phyloP scores from a whole-genome alignment of 2,329 filamentous ascomycete genomes.

The Epichloe festucae region DNA sequence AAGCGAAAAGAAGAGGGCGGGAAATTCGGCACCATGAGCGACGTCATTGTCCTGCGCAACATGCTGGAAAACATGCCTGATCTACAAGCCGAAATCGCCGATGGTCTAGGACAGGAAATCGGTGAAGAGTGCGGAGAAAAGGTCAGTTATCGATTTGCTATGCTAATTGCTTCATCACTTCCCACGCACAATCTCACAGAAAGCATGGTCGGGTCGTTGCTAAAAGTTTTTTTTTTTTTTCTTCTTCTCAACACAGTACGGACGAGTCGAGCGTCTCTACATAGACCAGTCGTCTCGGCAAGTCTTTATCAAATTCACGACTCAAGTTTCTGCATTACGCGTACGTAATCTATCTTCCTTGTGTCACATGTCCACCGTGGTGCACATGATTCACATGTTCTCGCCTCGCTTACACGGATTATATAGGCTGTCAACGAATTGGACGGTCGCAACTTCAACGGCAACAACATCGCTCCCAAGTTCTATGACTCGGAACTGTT shows the following conservation, averaged over 20 bases:
- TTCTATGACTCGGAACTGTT: constrained; percentile 81
- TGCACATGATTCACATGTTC: background rate
- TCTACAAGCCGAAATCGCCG: constrained; percentile 62
- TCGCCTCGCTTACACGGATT: background rate
- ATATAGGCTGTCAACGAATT: constrained; percentile 79
- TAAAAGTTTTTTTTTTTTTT: no score
- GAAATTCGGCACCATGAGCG: constrained; percentile 61
- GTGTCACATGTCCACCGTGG: no score
- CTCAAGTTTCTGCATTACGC: constrained; percentile 68
- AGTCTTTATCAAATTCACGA: constrained; percentile 91
- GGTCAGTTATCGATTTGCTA: constrained; percentile 22
- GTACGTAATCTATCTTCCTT: constrained; percentile 36
- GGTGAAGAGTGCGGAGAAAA: constrained; percentile 84
- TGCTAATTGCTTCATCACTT: background rate
- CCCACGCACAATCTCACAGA: no score
- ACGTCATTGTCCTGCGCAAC: constrained; percentile 68
- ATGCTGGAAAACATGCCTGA: constrained; percentile 79
- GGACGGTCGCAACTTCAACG: constrained; percentile 77
- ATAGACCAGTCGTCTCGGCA: constrained; percentile 51
- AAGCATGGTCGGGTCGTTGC: no score
- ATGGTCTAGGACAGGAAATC: constrained; percentile 78
- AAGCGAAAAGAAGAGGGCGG: constrained; percentile 35
- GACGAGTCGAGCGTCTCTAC: constrained; percentile 66
- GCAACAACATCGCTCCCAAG: constrained; percentile 66
- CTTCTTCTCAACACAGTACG: constrained; percentile 44